These are phyloP conservation scores for Penicillium angulare DNA, from an alignment of 495 filamentous ascomycete species.

Conservation along the genomic window DNA sequence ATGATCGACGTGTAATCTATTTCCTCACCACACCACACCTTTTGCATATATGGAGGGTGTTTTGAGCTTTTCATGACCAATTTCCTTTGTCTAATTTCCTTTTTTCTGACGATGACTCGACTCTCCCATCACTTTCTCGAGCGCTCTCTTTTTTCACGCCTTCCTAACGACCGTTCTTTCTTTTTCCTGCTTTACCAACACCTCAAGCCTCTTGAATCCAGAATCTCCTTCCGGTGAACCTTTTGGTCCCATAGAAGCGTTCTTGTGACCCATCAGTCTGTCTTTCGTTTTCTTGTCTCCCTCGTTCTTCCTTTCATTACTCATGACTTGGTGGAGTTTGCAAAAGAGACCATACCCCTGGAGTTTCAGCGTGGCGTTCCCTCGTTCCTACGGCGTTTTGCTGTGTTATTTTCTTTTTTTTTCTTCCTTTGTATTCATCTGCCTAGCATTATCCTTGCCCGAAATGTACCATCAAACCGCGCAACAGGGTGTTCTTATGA, in stretches of 20 bases:
- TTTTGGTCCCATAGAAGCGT: neutral
- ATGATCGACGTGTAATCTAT: constrained; percentile 67
- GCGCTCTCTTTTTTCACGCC: constrained; percentile 20
- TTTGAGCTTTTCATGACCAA: constrained; percentile 28
- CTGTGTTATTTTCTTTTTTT: constrained; percentile 11
- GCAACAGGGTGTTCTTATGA: constrained; percentile 3
- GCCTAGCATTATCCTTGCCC: constrained; percentile 26
- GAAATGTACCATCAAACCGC: constrained; percentile 23
- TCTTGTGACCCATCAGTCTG: neutral
- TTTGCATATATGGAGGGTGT: constrained; percentile 44
- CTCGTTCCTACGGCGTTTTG: constrained; percentile 23
- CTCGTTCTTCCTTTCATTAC: constrained; percentile 7
- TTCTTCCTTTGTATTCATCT: constrained; percentile 25
- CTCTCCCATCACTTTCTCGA: constrained; percentile 14
- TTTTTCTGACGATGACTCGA: constrained; percentile 28
- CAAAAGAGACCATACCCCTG: constrained; percentile 17
- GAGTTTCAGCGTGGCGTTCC: constrained; percentile 29
- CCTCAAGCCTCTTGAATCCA: constrained; percentile 8
- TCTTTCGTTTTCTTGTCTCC: neutral
- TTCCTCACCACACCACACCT: constrained; percentile 13
- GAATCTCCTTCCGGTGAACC: neutral
- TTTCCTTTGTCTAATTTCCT: constrained; percentile 37
- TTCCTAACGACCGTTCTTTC: constrained; percentile 25
- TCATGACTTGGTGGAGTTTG: constrained; percentile 24
- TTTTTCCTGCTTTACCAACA: too few relatives aligned